Percentiles rank a stretch among this genome's conserved stretches.
These are phyloP conservation scores for Rhizopogon vinicolor DNA, from an alignment of 768 basidiomycete species.

Conservation along the genomic window DNA sequence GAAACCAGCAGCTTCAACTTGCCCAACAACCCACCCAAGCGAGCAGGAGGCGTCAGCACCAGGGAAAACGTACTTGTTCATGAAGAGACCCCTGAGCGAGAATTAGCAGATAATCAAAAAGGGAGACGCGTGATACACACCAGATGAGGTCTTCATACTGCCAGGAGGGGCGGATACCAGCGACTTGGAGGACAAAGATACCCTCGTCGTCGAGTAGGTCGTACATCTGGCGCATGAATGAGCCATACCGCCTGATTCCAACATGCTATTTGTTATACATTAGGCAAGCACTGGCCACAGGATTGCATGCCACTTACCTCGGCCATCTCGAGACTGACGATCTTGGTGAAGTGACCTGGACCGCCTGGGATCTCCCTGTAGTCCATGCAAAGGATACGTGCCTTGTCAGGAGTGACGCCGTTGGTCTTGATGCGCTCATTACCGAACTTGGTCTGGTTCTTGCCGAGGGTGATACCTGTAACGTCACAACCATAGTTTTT, in stretches of 20 bases:
- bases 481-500: conserved; percentile 98
- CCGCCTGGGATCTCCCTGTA: conserved; percentile 86
- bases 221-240: conserved; percentile 90
- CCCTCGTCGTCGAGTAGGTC: conserved; percentile 93
- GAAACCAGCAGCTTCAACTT: conserved; percentile 89
- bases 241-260: conserved; percentile 85
- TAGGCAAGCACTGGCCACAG: neutral
- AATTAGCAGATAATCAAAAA: neutral
- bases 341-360: conserved; percentile 81
- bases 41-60: conserved; percentile 97
- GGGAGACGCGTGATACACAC: conserved; percentile 31
- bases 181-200: conserved; percentile 94
- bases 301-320: conserved; percentile 48
- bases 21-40: conserved; percentile 88
- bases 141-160: conserved; percentile 98
- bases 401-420: conserved; percentile 65
- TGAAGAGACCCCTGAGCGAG: conserved; percentile 78
- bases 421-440: conserved; percentile 83
- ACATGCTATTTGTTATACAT: conserved; percentile 61
- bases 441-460: conserved; percentile 91
- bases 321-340: conserved; percentile 96
- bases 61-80: conserved; percentile 99
- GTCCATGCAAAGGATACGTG: conserved; percentile 89
- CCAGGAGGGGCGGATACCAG: conserved; percentile 93
- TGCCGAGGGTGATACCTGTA: conserved; percentile 90